Conservation (phyloP, 179 eudicot species). For the Nepenthes alata region DNA sequence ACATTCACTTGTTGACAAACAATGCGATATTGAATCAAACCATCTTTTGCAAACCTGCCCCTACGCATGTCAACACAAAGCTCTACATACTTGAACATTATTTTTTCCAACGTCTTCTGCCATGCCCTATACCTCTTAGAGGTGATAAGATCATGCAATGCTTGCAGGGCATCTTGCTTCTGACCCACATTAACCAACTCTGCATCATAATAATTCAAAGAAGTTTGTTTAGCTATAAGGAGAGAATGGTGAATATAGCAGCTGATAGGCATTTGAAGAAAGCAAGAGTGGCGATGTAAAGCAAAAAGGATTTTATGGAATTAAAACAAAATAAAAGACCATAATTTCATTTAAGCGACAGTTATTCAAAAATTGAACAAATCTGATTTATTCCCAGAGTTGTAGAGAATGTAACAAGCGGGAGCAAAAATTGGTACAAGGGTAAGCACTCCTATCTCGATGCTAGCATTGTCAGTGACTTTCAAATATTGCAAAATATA, state of each 20-base stretch:
- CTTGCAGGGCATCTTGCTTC: constrained; percentile 75
- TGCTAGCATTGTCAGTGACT: no score
- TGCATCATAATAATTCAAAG: constrained; percentile 15
- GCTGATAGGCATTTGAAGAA: background rate
- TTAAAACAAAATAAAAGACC: no score
- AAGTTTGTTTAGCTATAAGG: background rate
- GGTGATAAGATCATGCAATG: constrained; percentile 72
- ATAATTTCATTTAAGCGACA: no score
- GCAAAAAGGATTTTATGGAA: no score
- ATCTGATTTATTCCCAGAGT: no score
- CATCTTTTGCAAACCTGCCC: constrained; percentile 88
- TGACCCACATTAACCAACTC: constrained; percentile 90
- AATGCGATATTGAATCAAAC: constrained; percentile 78
- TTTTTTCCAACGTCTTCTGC: constrained; percentile 68
- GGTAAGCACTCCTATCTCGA: no score
- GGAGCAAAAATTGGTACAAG: no score
- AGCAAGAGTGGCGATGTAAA: no score
- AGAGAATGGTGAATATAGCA: background rate
- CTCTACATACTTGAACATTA: constrained; percentile 79
- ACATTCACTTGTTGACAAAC: constrained; percentile 92
- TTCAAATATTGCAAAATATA: no score
- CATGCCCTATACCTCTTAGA: constrained; percentile 85
- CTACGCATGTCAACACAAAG: constrained; percentile 85
- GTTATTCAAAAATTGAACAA: no score
- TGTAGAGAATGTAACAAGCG: no score